Evolutionary conservation across 345 rosid species (phyloP).

Genomic region (Eucalyptus cloeziana): DNA sequence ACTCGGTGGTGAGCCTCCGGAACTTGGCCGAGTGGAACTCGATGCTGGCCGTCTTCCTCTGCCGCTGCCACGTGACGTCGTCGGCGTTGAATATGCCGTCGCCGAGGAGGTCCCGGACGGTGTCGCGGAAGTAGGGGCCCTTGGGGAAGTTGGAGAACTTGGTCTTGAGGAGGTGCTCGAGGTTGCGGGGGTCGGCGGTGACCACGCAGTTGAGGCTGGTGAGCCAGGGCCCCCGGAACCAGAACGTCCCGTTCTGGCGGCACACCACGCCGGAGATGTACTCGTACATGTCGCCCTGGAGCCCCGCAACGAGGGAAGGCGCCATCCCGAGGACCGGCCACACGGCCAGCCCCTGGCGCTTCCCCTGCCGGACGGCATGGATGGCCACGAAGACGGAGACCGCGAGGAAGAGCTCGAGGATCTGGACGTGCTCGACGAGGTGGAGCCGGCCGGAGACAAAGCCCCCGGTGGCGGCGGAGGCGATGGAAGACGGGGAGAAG

Average conservation of each 20-base stretch:
- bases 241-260: conserved; percentile 64
- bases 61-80: conserved; percentile 76
- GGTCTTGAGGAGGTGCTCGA: conserved; percentile 84
- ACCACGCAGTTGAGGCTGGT: conserved; percentile 68
- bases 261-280: conserved; percentile 51
- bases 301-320: conserved; percentile 49
- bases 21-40: conserved; percentile 90
- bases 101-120: conserved; percentile 66
- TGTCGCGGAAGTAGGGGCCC: conserved; percentile 66
- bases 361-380: conserved; percentile 42
- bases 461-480: background rate
- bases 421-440: conserved; percentile 37
- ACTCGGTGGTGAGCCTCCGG: conserved; percentile 56
- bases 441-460: conserved; percentile 1
- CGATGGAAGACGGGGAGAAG: background rate
- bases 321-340: conserved; percentile 96
- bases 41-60: conserved; percentile 79
- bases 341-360: conserved; percentile 38
- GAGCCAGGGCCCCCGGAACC: conserved; percentile 70
- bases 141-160: conserved; percentile 78
- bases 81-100: conserved; percentile 87
- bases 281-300: conserved; percentile 50
- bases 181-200: conserved; percentile 78
- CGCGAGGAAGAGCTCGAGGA: conserved; percentile 41
- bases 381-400: conserved; percentile 28